Percentiles rank a stretch among this genome's conserved stretches.
Evolutionary conservation across 2,329 filamentous ascomycete species (phyloP).

Genomic region (Aureobasidium zeae): DNA sequence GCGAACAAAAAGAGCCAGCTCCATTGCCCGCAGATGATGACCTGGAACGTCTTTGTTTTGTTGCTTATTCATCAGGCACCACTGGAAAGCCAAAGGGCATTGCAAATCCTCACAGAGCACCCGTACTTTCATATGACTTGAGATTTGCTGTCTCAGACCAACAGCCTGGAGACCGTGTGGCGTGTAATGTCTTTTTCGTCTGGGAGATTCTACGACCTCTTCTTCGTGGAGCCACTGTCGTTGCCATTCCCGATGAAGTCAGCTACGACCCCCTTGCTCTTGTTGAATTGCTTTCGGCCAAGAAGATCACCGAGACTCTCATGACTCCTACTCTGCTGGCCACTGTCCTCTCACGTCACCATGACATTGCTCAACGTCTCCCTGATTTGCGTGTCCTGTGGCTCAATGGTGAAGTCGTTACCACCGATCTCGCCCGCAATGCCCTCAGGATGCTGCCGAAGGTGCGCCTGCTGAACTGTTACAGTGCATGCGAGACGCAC

Average conservation of each 20-base stretch:
- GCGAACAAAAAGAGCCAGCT: constrained; percentile 28
- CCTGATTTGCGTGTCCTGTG: constrained; percentile 61
- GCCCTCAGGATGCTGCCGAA: constrained; percentile 59
- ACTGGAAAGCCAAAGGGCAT: constrained; percentile 76
- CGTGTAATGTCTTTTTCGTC: constrained; percentile 82
- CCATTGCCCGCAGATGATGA: constrained; percentile 55
- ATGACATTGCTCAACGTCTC: constrained; percentile 53
- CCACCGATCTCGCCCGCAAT: constrained; percentile 62
- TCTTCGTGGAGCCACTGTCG: constrained; percentile 64
- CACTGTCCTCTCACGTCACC: constrained; percentile 61
- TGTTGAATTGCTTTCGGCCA: constrained; percentile 57
- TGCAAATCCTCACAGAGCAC: constrained; percentile 65
- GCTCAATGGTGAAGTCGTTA: constrained; percentile 77
- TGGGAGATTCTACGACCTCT: constrained; percentile 77
- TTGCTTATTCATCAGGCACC: constrained; percentile 72
- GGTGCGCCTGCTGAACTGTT: constrained; percentile 64
- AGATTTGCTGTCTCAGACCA: constrained; percentile 63
- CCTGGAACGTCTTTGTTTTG: constrained; percentile 64
- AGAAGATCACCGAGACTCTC: constrained; percentile 65
- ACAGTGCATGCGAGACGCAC: constrained; percentile 75
- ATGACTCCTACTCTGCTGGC: constrained; percentile 76
- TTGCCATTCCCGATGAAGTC: constrained; percentile 63
- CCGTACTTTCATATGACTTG: constrained; percentile 64
- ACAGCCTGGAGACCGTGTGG: constrained; percentile 62
- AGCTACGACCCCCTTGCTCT: constrained; percentile 70